Evolutionary conservation across 805 yeast genomes (phyloP), one percentile per base, ranked within the genome.

Genomic region (Starmerella davenportii): DNA sequence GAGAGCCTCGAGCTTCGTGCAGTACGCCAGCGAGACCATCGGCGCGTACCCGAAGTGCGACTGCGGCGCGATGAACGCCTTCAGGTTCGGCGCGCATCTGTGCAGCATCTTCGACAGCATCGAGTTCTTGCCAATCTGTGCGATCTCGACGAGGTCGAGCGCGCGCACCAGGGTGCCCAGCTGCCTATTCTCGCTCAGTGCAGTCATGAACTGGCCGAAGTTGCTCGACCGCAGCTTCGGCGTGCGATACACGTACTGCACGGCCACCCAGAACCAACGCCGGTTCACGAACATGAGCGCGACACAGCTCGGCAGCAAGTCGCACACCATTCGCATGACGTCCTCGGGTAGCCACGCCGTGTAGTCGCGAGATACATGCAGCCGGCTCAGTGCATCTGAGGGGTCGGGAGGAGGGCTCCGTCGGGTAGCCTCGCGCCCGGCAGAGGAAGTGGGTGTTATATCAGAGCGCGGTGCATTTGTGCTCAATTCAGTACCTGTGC

Each of bases 41-140:
- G 96, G 95, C 2, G 93, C 79, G 36, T 74, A 68, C 0, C 98
- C 98, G 62, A 90, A 87, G 60, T 92, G 78, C 24, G 95, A 76
- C 54, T 87, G 96, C 3, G 96, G 94, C 0, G 96, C 95, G 5
- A 79, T 69, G 50, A 90, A 84, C 9, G 65, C 61, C 45, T 73
- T 69, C 36, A 90, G 60, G 29, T 65, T 68, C 16, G 65, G 55
- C 7, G 84, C 69, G 39, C 94, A 79, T 30, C 94, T 65, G 50
- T 93, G 70, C 39, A 90, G 61, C 5, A 90, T 55, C 46, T 79
- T 76, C 0, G 95, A 81, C 11, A 87, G 82, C 55, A 66, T 78
- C 2, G 95, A 87, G 57, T 84, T 90, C 55, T 80, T 84, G 11
- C 96, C 96, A 28, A 81, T 68, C 57, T 90, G 96, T 43, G 84